These are phyloP conservation scores for cucumber (Cucumis sativus) DNA, from an alignment of 306 rosid genomes.

Conservation along the genomic window DNA sequence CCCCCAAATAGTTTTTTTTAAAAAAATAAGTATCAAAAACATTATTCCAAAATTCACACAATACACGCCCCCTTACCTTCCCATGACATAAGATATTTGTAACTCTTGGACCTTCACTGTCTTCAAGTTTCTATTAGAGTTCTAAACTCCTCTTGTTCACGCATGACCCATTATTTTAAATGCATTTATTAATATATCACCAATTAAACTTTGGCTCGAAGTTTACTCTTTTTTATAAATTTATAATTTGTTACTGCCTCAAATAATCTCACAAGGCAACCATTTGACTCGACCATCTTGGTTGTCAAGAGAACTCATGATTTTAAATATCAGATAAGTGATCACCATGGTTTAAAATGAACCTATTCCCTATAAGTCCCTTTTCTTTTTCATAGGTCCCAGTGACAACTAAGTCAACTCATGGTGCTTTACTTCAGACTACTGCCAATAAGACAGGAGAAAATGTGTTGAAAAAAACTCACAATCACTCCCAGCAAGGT, in stretches of 20 bases:
- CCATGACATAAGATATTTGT: neutral
- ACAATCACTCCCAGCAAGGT: constrained; percentile 45
- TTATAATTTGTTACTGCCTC: neutral
- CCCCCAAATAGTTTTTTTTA: neutral
- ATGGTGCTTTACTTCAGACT: neutral
- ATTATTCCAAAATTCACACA: neutral
- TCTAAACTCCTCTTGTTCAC: neutral
- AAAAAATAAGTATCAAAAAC: neutral
- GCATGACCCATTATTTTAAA: neutral
- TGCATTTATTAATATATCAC: neutral
- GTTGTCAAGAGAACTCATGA: neutral
- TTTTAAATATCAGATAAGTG: neutral
- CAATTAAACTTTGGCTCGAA: neutral
- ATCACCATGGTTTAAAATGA: neutral
- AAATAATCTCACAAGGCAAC: neutral
- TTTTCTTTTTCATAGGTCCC: neutral
- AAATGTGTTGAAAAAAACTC: constrained; percentile 11
- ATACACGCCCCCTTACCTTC: neutral
- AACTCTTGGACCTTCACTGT: neutral
- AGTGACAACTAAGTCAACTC: neutral
- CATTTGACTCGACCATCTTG: neutral
- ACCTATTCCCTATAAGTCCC: neutral
- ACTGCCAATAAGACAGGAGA: neutral
- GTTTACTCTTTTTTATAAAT: neutral
- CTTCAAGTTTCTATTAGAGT: neutral